phyloP scores from a whole-genome alignment of 495 filamentous ascomycete species.

The Aspergillus bertholletiae region DNA sequence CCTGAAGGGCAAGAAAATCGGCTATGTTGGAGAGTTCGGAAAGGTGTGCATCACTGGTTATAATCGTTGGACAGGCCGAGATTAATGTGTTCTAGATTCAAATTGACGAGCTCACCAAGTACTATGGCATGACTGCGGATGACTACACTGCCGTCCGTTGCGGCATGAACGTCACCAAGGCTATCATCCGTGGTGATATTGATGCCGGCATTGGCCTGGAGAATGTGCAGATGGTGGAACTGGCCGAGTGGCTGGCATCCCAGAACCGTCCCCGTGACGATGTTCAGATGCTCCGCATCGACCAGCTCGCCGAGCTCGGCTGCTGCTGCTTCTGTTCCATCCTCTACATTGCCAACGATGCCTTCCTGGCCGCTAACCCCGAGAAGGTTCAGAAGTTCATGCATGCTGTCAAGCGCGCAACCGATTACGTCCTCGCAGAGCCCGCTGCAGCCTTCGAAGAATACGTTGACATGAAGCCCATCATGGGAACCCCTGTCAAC shows the following conservation, averaged over 20 bases:
- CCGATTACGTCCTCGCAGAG: constrained; percentile 61
- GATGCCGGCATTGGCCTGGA: constrained; percentile 69
- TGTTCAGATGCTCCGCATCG: constrained; percentile 72
- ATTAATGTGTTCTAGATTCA: constrained; percentile 46
- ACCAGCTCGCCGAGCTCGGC: constrained; percentile 66
- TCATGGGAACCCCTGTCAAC: constrained; percentile 62
- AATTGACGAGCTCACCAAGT: constrained; percentile 69
- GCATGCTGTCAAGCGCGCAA: constrained; percentile 61
- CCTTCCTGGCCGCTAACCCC: constrained; percentile 56
- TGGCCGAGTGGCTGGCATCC: constrained; percentile 62
- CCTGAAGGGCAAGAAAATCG: constrained; percentile 64
- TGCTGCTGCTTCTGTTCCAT: constrained; percentile 77
- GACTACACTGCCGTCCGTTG: constrained; percentile 69
- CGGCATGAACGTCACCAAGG: constrained; percentile 60
- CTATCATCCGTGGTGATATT: constrained; percentile 62
- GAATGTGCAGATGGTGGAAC: constrained; percentile 72
- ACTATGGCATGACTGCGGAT: constrained; percentile 65
- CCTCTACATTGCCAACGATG: constrained; percentile 67
- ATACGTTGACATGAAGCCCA: constrained; percentile 64
- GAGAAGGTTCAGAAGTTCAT: constrained; percentile 58
- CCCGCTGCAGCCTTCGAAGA: constrained; percentile 56
- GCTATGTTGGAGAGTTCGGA: constrained; percentile 70
- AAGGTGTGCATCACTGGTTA: constrained; percentile 35
- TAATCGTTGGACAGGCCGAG: not conserved
- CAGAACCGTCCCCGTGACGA: constrained; percentile 57